Evolutionary conservation across 306 rosid genomes (phyloP).

Genomic region (Cajanus cajan): DNA sequence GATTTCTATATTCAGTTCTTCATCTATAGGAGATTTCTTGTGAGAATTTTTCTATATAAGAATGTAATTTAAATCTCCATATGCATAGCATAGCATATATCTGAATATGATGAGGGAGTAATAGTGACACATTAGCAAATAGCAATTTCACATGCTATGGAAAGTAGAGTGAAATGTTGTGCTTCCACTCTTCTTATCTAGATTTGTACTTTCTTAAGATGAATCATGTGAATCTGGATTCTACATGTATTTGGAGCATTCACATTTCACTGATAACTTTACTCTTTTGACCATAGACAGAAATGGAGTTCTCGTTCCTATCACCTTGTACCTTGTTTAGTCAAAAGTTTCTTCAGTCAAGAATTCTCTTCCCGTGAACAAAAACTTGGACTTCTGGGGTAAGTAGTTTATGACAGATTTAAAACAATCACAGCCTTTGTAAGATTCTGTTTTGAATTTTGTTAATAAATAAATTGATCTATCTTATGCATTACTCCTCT

Average conservation of each 20-base stretch:
- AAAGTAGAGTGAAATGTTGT: no score
- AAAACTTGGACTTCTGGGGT: not conserved
- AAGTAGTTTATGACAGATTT: not conserved
- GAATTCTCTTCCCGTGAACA: not conserved
- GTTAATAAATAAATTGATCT: not conserved
- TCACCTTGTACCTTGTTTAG: slow-evolving; percentile 2
- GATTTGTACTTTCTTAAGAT: not conserved
- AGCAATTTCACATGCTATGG: slow-evolving; percentile 1
- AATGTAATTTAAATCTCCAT: not conserved
- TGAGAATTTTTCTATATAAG: slow-evolving; percentile 19
- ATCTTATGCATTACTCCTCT: not conserved
- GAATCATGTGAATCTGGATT: slow-evolving; percentile 10
- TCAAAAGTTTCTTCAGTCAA: slow-evolving; percentile 11
- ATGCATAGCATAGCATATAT: slow-evolving; percentile 14
- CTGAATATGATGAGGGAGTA: slow-evolving; percentile 2
- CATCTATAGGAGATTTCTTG: slow-evolving; percentile 45
- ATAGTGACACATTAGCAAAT: not conserved
- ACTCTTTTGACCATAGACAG: slow-evolving; percentile 15
- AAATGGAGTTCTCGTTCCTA: slow-evolving; percentile 14
- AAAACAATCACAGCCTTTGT: not conserved
- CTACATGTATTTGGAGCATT: slow-evolving; percentile 27
- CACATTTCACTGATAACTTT: not conserved
- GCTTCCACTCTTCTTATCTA: no score
- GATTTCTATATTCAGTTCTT: slow-evolving; percentile 53
- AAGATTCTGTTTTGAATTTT: not conserved